Conservation (phyloP, 2,329 filamentous ascomycete species). For the Penicillium paneum region DNA sequence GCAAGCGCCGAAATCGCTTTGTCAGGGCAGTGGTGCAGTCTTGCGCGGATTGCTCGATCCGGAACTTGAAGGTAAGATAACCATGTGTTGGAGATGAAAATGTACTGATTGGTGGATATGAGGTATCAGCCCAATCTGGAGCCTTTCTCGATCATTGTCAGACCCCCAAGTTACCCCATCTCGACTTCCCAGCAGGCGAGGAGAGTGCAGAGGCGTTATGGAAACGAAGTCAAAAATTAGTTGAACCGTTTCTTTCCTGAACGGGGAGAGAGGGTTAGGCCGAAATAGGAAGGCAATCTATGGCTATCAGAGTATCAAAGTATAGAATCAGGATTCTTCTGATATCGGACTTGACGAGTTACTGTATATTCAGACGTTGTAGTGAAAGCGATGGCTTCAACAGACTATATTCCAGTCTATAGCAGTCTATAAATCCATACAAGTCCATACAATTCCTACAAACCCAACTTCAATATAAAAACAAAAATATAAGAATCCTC, state of each 20-base stretch:
- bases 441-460: too few species aligned
- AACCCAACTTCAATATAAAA: too few species aligned
- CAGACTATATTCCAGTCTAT: too few species aligned
- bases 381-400: neutral
- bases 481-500: too few species aligned
- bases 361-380: neutral
- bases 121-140: conserved; percentile 19
- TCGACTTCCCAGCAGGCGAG: conserved; percentile 28
- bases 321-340: neutral
- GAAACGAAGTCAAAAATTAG: conserved; percentile 30
- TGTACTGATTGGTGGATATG: neutral
- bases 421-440: neutral
- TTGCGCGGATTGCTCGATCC: conserved; percentile 27
- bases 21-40: conserved; percentile 22
- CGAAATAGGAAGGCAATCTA: neutral
- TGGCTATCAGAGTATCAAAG: neutral
- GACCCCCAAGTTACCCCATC: conserved; percentile 16
- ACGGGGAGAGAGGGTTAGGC: neutral
- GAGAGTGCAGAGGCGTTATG: conserved; percentile 30
- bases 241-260: conserved; percentile 14
- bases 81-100: too few species aligned
- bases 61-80: conserved; percentile 19
- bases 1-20: conserved; percentile 23
- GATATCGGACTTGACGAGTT: neutral
- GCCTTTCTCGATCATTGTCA: conserved; percentile 26